Evolutionary conservation across 148 eudicot species (phyloP).

Genomic region (Salicornia ramosissima): DNA sequence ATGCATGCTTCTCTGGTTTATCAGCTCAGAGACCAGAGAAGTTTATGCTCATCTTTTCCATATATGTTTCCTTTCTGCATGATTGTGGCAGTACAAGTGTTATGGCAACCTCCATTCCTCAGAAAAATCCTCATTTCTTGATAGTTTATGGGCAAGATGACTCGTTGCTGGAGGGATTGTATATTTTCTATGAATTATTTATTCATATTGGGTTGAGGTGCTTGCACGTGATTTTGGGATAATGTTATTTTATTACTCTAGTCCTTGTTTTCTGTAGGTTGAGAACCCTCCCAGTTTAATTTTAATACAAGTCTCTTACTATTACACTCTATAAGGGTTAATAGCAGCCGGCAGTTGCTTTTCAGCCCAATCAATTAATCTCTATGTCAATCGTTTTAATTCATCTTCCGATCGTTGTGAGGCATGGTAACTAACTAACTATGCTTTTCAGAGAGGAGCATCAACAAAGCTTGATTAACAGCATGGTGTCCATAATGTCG

Average conservation of each 20-base stretch:
- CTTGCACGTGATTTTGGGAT: not conserved
- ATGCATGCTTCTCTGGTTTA: not conserved
- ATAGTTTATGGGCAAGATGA: not conserved
- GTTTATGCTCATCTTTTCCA: not conserved
- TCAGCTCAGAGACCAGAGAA: not conserved
- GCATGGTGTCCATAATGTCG: conserved; percentile 67
- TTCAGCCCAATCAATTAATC: not conserved
- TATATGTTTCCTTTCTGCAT: not conserved
- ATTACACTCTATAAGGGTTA: not conserved
- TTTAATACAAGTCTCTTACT: not conserved
- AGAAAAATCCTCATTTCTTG: not conserved
- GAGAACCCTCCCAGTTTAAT: not conserved
- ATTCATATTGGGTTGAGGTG: not conserved
- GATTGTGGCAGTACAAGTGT: not conserved
- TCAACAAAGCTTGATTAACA: conserved; percentile 47
- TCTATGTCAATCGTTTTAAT: not conserved
- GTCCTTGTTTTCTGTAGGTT: not conserved
- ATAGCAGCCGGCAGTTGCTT: not conserved
- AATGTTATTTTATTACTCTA: not conserved
- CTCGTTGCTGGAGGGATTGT: not conserved
- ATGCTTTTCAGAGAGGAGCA: conserved; percentile 54
- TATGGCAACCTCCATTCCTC: not conserved
- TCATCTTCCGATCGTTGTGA: conserved; percentile 10
- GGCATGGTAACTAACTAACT: not conserved
- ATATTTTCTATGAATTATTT: not conserved